Base-by-base conservation (phyloP, 192 early-diverging fungal species). In the Backusella tuberculispora region DNA sequence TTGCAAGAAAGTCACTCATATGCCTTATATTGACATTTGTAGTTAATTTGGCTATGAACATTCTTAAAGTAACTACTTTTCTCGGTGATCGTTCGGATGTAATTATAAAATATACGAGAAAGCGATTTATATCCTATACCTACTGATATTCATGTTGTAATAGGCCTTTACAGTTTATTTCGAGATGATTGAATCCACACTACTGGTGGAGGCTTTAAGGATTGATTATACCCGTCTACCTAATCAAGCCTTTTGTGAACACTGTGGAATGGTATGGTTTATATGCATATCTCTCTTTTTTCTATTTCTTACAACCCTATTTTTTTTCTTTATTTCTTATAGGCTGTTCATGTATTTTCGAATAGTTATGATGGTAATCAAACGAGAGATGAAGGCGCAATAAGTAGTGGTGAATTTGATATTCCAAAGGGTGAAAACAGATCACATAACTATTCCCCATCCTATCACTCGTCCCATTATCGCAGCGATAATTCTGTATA, bases 131-230 rank as follows among this genome's bases (percentile, higher is more conserved):
- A n/a, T n/a, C n/a, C n/a, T 63, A 8, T 67, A 3, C 12, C 10
- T n/a, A 26, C 46, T 29, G 12, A 42, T 48, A 37, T 38, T 66
- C n/a, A 21, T 29, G 65, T 42, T 65, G 40, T 40, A 74, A 24
- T 45, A 78, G 77, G 77, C 76, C 2, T 74, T 81, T 47, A 81
- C 80, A 21, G 69, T 72, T 5, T 81, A 71, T 66, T 81, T 81
- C 68, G 73, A 81, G 65, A 67, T 81, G 29, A 46, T 78, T 26
- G 80, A 81, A 48, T 81, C 80, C 4, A 81, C 80, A 5, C 29
- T 81, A 4, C 47, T 81, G 14, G 80, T 81, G 5, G 80, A 81
- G 43, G 80, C 80, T 8, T 64, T 81, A 43, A 56, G 80, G 14
- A 69, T 74, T 15, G 80, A 81, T 24, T 66, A 63, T 42, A 50